Percentiles rank a stretch among this genome's conserved stretches.
Conservation (phyloP, 257 asterid species). For the Coffea eugenioides region DNA sequence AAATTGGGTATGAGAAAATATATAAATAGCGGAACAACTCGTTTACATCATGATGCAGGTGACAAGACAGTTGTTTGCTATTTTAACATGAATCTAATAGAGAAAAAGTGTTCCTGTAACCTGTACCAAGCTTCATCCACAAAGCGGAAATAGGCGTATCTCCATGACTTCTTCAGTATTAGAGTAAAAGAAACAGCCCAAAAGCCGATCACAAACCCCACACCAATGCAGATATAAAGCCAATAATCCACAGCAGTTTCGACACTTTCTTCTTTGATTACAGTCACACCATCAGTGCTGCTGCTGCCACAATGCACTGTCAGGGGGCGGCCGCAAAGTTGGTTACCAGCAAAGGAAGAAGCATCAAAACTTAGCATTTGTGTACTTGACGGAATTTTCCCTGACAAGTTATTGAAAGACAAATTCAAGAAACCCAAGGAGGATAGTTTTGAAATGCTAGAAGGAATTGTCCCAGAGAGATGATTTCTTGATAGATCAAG, state of each 20-base stretch:
- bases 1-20: no score
- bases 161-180: slow-evolving; percentile 13
- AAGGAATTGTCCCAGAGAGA: slow-evolving; percentile 28
- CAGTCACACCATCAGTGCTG: neutral
- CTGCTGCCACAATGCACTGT: neutral
- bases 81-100: no score
- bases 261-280: neutral
- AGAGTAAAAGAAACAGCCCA: slow-evolving; percentile 14
- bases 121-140: neutral
- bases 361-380: neutral
- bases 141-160: slow-evolving; percentile 14
- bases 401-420: slow-evolving; percentile 26
- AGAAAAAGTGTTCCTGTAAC: neutral
- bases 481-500: slow-evolving; percentile 31
- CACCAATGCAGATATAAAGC: neutral
- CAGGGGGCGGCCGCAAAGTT: neutral
- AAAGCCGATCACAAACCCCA: slow-evolving; percentile 1
- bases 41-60: no score
- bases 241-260: neutral
- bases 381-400: neutral
- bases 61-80: no score
- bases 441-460: slow-evolving; percentile 2
- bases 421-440: slow-evolving; percentile 14
- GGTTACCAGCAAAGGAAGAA: neutral
- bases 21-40: no score